Base-by-base conservation (phyloP, 208 protist species). In the Tritrichomonas musculus region DNA sequence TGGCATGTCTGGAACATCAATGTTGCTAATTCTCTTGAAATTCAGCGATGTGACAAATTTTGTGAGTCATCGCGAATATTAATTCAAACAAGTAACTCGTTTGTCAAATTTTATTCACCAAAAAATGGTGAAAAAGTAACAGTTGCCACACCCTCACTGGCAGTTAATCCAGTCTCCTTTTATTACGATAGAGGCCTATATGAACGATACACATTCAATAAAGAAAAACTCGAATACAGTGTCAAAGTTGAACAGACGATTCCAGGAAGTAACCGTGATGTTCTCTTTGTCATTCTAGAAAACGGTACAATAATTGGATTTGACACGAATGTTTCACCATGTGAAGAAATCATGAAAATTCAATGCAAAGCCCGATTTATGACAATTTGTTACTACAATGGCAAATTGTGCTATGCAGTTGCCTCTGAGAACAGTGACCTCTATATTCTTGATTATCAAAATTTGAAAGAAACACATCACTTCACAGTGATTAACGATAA, bases 31-130 rank as follows among this genome's bases (percentile, higher is more conserved):
- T n/a, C 73, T 50, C 30, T 20, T 47, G 27, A 30, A 1, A 82
- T 82, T 9, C 20, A 50, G n/a, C 33, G 73, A 50, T 20, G 33
- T 50, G 14, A 30, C 30, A 22, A 30, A n/a, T 50, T 82, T 30
- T 47, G 41, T 50, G 33, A 30, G 0, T 33, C 73, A 8, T 33
- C 73, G n/a, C 33, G 73, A 50, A 50, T 82, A 30, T 50, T 82
- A 50, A 50, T 82, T 50, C 27, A n/a, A 8, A 50, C 73, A 50
- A 13, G 27, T 30, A 82, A 82, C 25, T 50, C 73, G 0, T 82
- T 82, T 50, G 41, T 39, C 4, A 82, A 82, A 82, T 47, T 82
- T 30, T 82, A 82, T 82, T 82, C 73, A 50, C 73, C 73, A 8
- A 82, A 82, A 50, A 50, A 4, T 82, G 33, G 39, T 50, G 33